Evolutionary conservation across 306 rosid genomes (phyloP), one percentile per base, ranked within the genome.

Genomic region (Mimosa pudica): DNA sequence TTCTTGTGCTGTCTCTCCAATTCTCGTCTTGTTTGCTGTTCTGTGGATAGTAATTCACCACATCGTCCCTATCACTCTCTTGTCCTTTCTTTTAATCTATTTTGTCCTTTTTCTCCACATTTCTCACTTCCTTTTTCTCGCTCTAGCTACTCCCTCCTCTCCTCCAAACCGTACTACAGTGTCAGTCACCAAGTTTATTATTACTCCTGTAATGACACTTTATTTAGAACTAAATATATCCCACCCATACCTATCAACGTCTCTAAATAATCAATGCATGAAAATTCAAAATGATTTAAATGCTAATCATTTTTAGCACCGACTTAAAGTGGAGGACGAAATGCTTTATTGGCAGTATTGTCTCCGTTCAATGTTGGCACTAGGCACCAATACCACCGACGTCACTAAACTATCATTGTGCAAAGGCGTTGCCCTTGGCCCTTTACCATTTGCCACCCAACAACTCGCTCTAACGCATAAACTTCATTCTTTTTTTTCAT

Each of bases 11-110:
- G 52, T 10, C 54, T 9, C 52, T 46, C 13, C 51, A 10, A 48
- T 48, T 48, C 16, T 48, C 13, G 52, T 48, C 42, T 48, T 10
- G 16, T 11, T 48, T 11, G 11, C 13, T 52, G 58, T 32, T 64
- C 47, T 18, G 20, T 79, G 86, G 84, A 58, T 67, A 24, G 20
- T 7, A 66, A 57, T 61, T 77, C 42, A 44, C 54, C 86, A 79
- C 71, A 48, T 65, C 73, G n/a, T 54, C 72, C 32, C 68, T 30
- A 0, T 46, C 13, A 46, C 11, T 46, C 9, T 6, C n/a, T 76
- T 9, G 0, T 11, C 11, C 52, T 14, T 48, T 14, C 11, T 11
- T 48, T 48, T 24, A 24, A 48, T 48, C 51, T 47, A 46, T 46
- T 38, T 38, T 46, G 49, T 52, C 20, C 8, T 58, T 10, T 4